Evolutionary conservation across 2,329 filamentous ascomycete genomes (phyloP), one percentile per base, ranked within the genome.

Genomic region (Pseudogymnoascus sp.): DNA sequence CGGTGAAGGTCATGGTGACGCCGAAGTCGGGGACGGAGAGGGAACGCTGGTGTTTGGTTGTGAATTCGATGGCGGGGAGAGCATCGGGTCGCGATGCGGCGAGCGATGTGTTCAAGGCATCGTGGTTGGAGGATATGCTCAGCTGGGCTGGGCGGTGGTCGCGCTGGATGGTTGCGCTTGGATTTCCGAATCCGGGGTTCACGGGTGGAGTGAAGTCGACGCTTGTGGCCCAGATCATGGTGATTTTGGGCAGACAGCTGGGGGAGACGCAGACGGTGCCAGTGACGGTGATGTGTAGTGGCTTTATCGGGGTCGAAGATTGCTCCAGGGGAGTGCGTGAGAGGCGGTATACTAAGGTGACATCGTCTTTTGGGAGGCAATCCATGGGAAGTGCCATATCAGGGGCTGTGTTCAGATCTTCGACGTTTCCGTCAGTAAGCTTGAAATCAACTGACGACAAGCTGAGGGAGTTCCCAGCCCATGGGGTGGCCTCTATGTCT

Each of bases 1-100:
- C 86, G 5, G 83, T 84, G 71, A 95, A 88, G 43, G 88, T 92
- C 77, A 93, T 85, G 37, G 87, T 90, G 64, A 93, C 83, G 65
- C 89, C 89, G 61, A 90, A 84, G 65, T 88, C 83, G 2, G 82
- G 81, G 41, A 85, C 73, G 61, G 78, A 70, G 57, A 79, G 75
- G 75, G 77, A 63, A 74, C 73, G 57, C 79, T 78, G 67, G 21
- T 72, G 71, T n/a, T 67, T 70, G 16, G 67, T 71, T 61, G 64
- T 82, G 76, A 84, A 80, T 69, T 87, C 83, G 51, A 87, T 79
- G 25, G 79, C 77, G 10, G 85, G 85, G 2, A 88, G 78, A 34
- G 85, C 79, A 72, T 88, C 85, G 1, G 86, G 85, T 0, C 83
- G 81, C 63, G 76, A 81, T 65, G 83, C 76, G 10, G 84, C 81